Percentiles rank a stretch among this genome's conserved stretches.
These are phyloP conservation scores for Endocalyx cinctus DNA, from an alignment of 2,329 filamentous ascomycete genomes.

Conservation along the genomic window DNA sequence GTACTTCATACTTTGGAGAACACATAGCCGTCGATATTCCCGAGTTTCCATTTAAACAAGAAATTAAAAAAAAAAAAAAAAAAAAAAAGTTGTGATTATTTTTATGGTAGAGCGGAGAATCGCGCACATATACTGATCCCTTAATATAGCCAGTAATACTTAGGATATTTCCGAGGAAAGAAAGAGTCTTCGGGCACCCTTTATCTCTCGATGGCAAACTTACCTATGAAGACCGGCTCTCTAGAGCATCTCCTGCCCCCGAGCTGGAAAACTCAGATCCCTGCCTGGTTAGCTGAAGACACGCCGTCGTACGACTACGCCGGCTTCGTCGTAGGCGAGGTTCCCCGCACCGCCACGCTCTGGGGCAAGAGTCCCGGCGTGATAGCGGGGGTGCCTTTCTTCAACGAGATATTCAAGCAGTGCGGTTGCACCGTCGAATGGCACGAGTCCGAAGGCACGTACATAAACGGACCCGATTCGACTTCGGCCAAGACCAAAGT, in stretches of 20 bases:
- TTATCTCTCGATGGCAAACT: no score
- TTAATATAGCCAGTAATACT: no score
- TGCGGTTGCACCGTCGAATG: constrained; percentile 89
- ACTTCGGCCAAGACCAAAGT: constrained; percentile 51
- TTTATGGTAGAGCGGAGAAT: no score
- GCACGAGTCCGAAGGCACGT: constrained; percentile 72
- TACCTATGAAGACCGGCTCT: constrained; percentile 35
- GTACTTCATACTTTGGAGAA: no score
- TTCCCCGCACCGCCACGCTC: constrained; percentile 57
- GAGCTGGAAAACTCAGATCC: constrained; percentile 76
- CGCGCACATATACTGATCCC: no score
- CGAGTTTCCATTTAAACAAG: no score
- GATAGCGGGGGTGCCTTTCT: constrained; percentile 88
- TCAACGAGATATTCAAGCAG: constrained; percentile 88
- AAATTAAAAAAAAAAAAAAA: no score
- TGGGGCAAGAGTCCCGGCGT: constrained; percentile 72
- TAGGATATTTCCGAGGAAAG: no score
- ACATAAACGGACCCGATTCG: constrained; percentile 58
- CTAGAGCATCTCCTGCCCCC: constrained; percentile 72
- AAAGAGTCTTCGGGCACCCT: no score
- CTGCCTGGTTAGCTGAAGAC: constrained; percentile 89
- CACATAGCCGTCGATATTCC: no score
- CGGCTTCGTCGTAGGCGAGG: constrained; percentile 87
- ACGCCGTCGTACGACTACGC: constrained; percentile 96
- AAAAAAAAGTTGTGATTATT: no score